These are phyloP conservation scores for Lactifluus subvellereus DNA, from an alignment of 768 basidiomycete species.

Conservation along the genomic window DNA sequence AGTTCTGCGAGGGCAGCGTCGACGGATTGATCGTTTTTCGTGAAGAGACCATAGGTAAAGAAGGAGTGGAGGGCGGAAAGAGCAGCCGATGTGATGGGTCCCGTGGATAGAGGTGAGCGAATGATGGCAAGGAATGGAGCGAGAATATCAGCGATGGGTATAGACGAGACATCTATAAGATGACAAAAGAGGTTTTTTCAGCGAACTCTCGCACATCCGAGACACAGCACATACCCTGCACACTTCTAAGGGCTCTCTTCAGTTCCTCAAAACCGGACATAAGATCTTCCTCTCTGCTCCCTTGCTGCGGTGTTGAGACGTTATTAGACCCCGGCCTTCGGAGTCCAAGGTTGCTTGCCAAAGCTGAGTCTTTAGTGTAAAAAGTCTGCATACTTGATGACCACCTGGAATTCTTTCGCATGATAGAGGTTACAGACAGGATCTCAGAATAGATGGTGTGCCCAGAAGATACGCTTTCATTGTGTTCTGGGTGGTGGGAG, in stretches of 20 bases:
- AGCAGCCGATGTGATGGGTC: constrained; percentile 94
- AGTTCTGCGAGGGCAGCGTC: constrained; percentile 71
- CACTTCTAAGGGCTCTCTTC: constrained; percentile 63
- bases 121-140: constrained; percentile 90
- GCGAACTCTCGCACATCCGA: neutral
- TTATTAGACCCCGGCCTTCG: constrained; percentile 49
- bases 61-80: constrained; percentile 84
- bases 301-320: constrained; percentile 41
- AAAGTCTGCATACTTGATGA: constrained; percentile 65
- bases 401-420: constrained; percentile 99
- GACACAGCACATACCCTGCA: constrained; percentile 45
- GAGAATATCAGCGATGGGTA: constrained; percentile 61
- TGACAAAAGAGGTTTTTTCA: neutral
- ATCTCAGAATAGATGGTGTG: constrained; percentile 89
- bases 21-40: constrained; percentile 47
- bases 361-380: constrained; percentile 53
- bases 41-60: constrained; percentile 73
- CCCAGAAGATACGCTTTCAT: constrained; percentile 44
- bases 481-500: neutral
- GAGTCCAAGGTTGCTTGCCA: constrained; percentile 71
- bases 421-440: constrained; percentile 82
- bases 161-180: constrained; percentile 47
- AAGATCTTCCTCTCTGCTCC: constrained; percentile 71
- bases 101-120: constrained; percentile 89
- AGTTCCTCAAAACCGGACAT: constrained; percentile 89